Conservation (phyloP, 2,329 filamentous ascomycete genomes). For the Dissoconium aciculare region DNA sequence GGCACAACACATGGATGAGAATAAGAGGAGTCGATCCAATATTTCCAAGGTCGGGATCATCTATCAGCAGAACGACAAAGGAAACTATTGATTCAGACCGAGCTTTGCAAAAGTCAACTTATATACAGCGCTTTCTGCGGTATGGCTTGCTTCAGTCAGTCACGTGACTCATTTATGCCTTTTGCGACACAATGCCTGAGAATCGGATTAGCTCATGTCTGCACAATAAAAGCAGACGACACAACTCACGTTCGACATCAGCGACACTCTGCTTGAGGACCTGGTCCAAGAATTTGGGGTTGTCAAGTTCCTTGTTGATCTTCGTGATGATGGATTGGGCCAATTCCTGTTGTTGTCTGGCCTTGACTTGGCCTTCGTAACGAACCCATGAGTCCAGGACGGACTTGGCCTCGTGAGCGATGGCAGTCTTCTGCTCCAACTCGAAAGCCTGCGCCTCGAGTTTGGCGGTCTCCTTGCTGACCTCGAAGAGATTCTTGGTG, state of each 20-base stretch:
- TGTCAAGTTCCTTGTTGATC: conserved; percentile 97
- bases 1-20: no score
- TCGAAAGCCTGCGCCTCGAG: conserved; percentile 94
- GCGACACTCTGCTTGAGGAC: conserved; percentile 92
- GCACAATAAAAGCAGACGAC: background rate
- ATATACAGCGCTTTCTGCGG: background rate
- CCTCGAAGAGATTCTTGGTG: conserved; percentile 92
- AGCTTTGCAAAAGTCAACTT: background rate
- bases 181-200: conserved; percentile 16
- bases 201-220: conserved; percentile 4
- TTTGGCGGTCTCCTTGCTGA: conserved; percentile 97
- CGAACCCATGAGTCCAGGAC: conserved; percentile 98
- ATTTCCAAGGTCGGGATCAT: no score
- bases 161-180: conserved; percentile 8
- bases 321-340: conserved; percentile 87
- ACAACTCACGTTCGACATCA: conserved; percentile 77
- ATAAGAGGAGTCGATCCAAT: no score
- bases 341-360: conserved; percentile 93
- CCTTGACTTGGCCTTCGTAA: conserved; percentile 97
- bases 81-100: conserved; percentile 1
- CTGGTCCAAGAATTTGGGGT: conserved; percentile 91
- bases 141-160: background rate
- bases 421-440: conserved; percentile 87
- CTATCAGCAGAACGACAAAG: background rate
- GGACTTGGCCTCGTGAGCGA: conserved; percentile 82